Conservation (phyloP, 2,329 filamentous ascomycete genomes). For the Fusarium mundagurra region DNA sequence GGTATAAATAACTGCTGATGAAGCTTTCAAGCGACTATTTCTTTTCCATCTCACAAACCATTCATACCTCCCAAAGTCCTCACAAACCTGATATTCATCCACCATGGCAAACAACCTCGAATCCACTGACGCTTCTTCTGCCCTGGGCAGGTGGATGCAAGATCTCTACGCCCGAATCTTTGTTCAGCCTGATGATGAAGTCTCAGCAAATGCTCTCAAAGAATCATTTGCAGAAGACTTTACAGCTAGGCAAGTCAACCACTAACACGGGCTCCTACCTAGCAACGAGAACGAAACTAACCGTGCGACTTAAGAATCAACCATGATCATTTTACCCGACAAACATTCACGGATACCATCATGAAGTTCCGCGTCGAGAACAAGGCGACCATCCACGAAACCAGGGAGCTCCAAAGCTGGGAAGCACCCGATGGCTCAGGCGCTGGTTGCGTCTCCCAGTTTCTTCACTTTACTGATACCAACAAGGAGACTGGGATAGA, state of each 20-base stretch:
- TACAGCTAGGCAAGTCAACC: accelerated
- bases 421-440: not conserved
- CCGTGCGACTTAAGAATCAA: accelerated
- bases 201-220: not conserved
- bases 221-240: not conserved
- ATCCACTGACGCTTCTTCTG: not conserved
- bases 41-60: accelerated
- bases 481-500: not conserved
- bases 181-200: not conserved
- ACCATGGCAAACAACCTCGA: not conserved
- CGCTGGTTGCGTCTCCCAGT: not conserved
- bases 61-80: accelerated
- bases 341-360: not conserved
- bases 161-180: not conserved
- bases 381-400: not conserved
- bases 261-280: not conserved
- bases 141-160: not conserved
- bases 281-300: not conserved
- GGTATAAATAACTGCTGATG: not conserved
- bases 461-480: not conserved
- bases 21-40: not conserved
- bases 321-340: not conserved
- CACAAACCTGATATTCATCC: accelerated
- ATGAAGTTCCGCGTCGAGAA: not conserved
- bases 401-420: not conserved